Evolutionary conservation across 768 basidiomycete species (phyloP).

Genomic region (Podaxis rugospora): DNA sequence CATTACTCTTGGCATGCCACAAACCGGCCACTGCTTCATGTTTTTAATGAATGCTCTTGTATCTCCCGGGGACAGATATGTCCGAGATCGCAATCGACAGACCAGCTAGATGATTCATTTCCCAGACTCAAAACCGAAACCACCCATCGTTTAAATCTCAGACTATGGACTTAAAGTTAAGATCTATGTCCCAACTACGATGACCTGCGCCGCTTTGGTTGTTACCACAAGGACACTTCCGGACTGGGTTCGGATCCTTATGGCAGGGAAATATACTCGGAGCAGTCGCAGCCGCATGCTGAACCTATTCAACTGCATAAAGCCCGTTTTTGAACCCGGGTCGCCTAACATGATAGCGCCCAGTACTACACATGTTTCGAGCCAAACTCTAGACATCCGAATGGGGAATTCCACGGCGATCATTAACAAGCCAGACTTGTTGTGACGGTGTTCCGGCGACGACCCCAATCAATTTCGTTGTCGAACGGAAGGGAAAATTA

Average conservation of each 20-base stretch:
- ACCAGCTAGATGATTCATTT: no score
- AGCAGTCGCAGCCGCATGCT: not conserved
- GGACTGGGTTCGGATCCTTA: not conserved
- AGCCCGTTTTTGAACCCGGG: not conserved
- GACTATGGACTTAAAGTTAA: no score
- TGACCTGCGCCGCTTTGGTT: no score
- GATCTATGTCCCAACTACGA: no score
- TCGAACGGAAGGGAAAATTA: not conserved
- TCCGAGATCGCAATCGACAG: no score
- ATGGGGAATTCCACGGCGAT: not conserved
- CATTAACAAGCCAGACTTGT: not conserved
- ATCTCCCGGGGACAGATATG: not conserved
- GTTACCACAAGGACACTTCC: not conserved
- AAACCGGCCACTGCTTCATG: not conserved
- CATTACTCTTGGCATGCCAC: not conserved
- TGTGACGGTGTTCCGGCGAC: not conserved
- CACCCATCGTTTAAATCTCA: no score
- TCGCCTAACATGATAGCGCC: not conserved
- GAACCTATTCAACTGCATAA: not conserved
- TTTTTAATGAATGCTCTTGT: not conserved
- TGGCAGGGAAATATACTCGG: not conserved
- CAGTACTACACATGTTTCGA: not conserved
- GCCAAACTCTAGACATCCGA: not conserved
- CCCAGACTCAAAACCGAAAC: no score
- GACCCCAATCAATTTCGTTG: not conserved